Evolutionary conservation across 1,284 basidiomycete genomes (phyloP).

Genomic region (Leccinum fallax): DNA sequence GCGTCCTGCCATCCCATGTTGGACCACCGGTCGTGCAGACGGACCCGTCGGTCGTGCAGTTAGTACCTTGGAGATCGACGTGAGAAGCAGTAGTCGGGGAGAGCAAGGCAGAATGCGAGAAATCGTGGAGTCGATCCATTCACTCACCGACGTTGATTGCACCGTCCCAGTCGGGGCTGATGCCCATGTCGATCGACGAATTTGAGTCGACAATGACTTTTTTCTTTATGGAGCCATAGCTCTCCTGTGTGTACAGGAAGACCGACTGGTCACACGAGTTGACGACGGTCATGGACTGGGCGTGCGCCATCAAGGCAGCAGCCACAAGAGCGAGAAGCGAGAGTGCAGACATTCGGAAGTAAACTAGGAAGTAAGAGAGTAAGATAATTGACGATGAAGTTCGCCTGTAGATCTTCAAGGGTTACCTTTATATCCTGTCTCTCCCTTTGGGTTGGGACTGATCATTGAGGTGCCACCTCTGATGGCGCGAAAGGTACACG

Average conservation of each 20-base stretch:
- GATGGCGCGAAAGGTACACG: background rate
- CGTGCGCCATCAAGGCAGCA: constrained; percentile 1
- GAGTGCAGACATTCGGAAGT: constrained; percentile 7
- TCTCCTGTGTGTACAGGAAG: constrained; percentile 25
- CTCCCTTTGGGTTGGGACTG: background rate
- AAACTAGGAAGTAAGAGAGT: background rate
- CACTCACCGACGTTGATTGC: constrained; percentile 25
- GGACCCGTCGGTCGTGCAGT: constrained; percentile 17
- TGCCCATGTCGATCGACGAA: constrained; percentile 19
- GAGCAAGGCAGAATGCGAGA: background rate
- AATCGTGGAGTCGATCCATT: background rate
- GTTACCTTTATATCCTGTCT: background rate
- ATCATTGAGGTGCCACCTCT: background rate
- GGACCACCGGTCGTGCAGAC: constrained; percentile 29
- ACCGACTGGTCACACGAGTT: constrained; percentile 21
- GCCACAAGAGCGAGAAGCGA: constrained; percentile 17
- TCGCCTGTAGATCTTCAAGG: background rate
- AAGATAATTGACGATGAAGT: background rate
- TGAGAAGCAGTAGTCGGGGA: background rate
- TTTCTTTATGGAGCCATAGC: constrained; percentile 20
- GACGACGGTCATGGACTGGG: constrained; percentile 1
- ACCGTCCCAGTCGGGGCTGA: constrained; percentile 27
- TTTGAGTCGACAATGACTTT: constrained; percentile 15
- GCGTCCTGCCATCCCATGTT: constrained; percentile 28
- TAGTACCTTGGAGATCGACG: constrained; percentile 19